Percentiles rank a stretch among this genome's conserved stretches.
These are phyloP conservation scores for Dactylonectria estremocensis DNA, from an alignment of 2,329 filamentous ascomycete genomes.

Conservation along the genomic window DNA sequence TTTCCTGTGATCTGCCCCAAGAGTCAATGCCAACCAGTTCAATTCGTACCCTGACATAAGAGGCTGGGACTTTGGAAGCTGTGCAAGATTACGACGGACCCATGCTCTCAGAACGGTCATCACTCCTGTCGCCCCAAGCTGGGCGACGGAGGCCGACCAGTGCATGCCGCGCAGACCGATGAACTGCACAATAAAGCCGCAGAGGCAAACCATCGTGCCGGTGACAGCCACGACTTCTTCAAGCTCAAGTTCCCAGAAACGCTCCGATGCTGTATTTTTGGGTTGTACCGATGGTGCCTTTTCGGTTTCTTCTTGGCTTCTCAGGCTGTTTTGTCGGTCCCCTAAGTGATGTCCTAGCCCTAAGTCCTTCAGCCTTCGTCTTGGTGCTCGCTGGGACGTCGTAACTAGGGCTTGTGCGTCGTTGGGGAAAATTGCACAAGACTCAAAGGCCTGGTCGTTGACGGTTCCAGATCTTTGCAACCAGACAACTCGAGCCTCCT, in stretches of 20 bases:
- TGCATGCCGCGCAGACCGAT: slow-evolving; percentile 47
- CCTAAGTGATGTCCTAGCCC: not conserved
- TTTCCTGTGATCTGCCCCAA: not conserved
- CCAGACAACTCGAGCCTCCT: slow-evolving; percentile 44
- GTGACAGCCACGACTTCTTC: not conserved
- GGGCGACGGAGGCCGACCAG: slow-evolving; percentile 46
- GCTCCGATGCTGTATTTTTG: too few species aligned
- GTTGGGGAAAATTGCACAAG: slow-evolving; percentile 35
- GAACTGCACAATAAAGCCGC: slow-evolving; percentile 51
- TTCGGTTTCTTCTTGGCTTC: too few species aligned
- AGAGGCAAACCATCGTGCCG: not conserved
- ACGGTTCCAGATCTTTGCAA: slow-evolving; percentile 48
- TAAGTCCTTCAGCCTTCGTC: too few species aligned
- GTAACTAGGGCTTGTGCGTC: too few species aligned
- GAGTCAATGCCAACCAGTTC: slow-evolving; percentile 29
- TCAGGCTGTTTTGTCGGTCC: too few species aligned
- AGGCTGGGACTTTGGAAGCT: not conserved
- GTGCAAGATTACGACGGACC: slow-evolving; percentile 40
- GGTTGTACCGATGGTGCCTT: too few species aligned
- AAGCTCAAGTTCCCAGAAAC: too few species aligned
- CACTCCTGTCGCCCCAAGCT: slow-evolving; percentile 43
- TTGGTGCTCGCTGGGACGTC: too few species aligned
- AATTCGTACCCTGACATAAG: slow-evolving; percentile 36
- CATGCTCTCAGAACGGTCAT: slow-evolving; percentile 47
- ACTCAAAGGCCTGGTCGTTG: slow-evolving; percentile 49